Evolutionary conservation across 805 yeast genomes (phyloP).

Genomic region (Blastobotrys robertii): DNA sequence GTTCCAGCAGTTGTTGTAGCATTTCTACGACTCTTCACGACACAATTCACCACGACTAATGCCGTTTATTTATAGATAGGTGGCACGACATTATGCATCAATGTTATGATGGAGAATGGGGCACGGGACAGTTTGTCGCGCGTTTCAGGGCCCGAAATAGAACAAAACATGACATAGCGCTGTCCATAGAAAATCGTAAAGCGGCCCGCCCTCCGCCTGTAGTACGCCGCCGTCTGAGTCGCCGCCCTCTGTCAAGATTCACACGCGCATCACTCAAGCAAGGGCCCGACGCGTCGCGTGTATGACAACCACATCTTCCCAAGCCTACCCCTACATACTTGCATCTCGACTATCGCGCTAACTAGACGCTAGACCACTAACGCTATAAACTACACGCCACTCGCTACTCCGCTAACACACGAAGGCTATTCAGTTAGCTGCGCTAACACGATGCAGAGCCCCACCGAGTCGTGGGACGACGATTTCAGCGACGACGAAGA

Average conservation of each 20-base stretch:
- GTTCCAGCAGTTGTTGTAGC: slow-evolving; percentile 1
- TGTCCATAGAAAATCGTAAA: no score
- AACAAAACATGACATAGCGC: not conserved
- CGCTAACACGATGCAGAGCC: not conserved
- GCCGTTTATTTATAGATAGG: not conserved
- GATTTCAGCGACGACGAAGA: slow-evolving; percentile 32
- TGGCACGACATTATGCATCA: not conserved
- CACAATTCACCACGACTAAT: not conserved
- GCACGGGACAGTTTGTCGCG: not conserved
- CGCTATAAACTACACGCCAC: no score
- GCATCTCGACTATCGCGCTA: not conserved
- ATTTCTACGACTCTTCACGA: not conserved
- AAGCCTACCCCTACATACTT: not conserved
- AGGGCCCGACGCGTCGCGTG: no score
- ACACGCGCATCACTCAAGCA: no score
- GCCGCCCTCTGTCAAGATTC: no score
- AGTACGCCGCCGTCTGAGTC: no score
- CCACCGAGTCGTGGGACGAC: slow-evolving; percentile 49
- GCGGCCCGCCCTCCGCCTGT: no score
- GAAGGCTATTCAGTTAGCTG: not conserved
- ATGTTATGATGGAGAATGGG: not conserved
- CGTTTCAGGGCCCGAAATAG: not conserved
- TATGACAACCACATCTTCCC: no score
- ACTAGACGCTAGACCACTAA: not conserved
- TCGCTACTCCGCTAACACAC: no score